Evolutionary conservation across 1,139 yeast genomes (phyloP).

Genomic region (Protomyces macrosporus): DNA sequence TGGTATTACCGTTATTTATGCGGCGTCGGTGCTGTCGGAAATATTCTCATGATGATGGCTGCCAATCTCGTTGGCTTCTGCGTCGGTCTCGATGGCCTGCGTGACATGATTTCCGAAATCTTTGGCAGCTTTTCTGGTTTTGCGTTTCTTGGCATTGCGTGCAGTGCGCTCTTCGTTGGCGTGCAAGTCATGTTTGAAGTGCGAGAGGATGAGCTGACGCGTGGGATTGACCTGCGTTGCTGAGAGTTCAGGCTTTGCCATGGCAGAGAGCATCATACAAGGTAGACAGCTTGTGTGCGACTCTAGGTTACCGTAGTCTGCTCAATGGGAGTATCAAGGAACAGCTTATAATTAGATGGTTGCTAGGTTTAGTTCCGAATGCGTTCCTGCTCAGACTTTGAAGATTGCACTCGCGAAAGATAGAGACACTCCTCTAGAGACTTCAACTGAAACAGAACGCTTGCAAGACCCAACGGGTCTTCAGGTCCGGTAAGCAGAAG

Average conservation of each 20-base stretch:
- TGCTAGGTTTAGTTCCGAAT: too few species aligned
- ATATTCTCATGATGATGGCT: conserved; percentile 97
- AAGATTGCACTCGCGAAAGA: too few species aligned
- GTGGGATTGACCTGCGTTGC: conserved; percentile 24
- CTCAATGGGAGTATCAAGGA: too few species aligned
- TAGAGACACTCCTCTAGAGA: too few species aligned
- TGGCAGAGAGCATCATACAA: neutral
- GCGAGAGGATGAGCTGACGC: conserved; percentile 59
- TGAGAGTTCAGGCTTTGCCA: neutral
- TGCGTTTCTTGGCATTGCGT: conserved; percentile 58
- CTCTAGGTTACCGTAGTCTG: too few species aligned
- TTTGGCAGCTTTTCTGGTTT: conserved; percentile 65
- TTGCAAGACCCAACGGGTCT: too few species aligned
- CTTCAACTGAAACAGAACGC: too few species aligned
- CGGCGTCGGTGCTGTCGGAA: conserved; percentile 79
- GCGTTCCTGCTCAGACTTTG: too few species aligned
- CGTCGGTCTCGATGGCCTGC: conserved; percentile 79
- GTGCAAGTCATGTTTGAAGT: conserved; percentile 92
- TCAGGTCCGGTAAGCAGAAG: too few species aligned
- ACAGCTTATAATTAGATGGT: too few species aligned
- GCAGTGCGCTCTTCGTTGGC: conserved; percentile 68
- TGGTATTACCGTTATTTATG: conserved; percentile 74
- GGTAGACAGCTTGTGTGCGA: too few species aligned
- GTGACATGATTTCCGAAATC: conserved; percentile 60
- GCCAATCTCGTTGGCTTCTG: conserved; percentile 95